Evolutionary conservation across 495 filamentous ascomycete species (phyloP).

Genomic region (Penicillium ochrochloron): DNA sequence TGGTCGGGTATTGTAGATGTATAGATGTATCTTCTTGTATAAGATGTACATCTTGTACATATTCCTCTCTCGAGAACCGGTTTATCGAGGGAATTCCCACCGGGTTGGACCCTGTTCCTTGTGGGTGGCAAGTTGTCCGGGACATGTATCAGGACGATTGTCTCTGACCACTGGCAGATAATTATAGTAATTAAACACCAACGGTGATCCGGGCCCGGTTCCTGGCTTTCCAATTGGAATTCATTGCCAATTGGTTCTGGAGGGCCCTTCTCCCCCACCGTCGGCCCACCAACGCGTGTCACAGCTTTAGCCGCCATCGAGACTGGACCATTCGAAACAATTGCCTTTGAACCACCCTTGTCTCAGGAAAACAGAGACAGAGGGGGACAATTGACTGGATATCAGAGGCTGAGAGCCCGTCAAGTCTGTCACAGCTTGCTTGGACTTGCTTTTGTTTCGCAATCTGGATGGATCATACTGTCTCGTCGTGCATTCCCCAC

Average conservation of each 20-base stretch:
- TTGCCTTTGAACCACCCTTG: not conserved
- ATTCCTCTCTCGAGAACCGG: not conserved
- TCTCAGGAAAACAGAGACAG: not conserved
- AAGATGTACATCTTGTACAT: not conserved
- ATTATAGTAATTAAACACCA: conserved; percentile 21
- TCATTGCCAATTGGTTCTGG: no score
- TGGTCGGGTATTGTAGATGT: no score
- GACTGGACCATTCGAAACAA: conserved; percentile 22
- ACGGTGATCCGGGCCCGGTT: conserved; percentile 17
- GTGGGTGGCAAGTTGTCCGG: conserved; percentile 14
- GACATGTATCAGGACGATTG: conserved; percentile 9
- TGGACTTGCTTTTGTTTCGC: not conserved
- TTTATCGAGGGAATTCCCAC: not conserved
- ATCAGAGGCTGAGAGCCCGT: not conserved
- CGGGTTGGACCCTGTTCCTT: conserved; percentile 3
- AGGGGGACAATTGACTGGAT: not conserved
- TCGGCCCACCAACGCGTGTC: conserved; percentile 40
- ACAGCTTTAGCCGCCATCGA: conserved; percentile 22
- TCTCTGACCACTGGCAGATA: conserved; percentile 6
- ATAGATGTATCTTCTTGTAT: not conserved
- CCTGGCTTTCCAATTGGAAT: conserved; percentile 32
- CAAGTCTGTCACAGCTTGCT: not conserved
- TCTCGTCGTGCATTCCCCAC: conserved; percentile 23
- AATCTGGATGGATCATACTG: conserved; percentile 3
- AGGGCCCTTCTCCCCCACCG: conserved; percentile 16